phyloP scores from a whole-genome alignment of 75 land plant genomes.

The Azolla pinnata region DNA sequence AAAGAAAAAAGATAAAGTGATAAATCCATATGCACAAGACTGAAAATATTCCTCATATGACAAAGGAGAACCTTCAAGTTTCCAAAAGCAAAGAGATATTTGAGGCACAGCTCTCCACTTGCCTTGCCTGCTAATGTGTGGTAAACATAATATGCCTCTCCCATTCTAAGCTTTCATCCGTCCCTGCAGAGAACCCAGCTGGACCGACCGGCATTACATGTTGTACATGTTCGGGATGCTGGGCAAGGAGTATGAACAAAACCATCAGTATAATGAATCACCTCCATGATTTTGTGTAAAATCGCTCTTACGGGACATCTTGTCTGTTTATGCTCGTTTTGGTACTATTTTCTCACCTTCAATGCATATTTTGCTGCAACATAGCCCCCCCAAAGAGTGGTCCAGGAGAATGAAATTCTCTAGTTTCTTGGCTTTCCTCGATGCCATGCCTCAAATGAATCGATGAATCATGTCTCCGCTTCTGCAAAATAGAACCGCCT shows the following conservation, averaged over 20 bases:
- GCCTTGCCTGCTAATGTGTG: constrained; percentile 93
- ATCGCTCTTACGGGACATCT: too few species aligned
- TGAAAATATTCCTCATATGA: too few species aligned
- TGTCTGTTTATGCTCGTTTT: too few species aligned
- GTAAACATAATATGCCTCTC: constrained; percentile 74
- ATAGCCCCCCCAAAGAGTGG: constrained; percentile 96
- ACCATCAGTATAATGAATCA: too few species aligned
- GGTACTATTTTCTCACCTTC: constrained; percentile 59
- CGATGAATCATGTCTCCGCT: constrained; percentile 96
- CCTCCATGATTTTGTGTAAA: too few species aligned
- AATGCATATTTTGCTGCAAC: constrained; percentile 95
- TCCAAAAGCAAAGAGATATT: constrained; percentile 91
- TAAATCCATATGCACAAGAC: too few species aligned
- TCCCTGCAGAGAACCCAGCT: constrained; percentile 75
- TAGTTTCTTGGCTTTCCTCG: constrained; percentile 89
- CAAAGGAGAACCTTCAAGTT: too few species aligned
- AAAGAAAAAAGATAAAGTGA: too few species aligned
- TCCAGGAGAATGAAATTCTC: constrained; percentile 85
- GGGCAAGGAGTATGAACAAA: too few species aligned
- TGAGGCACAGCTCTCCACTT: constrained; percentile 94
- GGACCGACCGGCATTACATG: constrained; percentile 94
- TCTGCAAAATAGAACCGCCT: too few species aligned
- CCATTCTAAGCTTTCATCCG: constrained; percentile 55
- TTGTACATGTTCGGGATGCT: constrained; percentile 93
- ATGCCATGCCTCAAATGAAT: constrained; percentile 97